Percentiles rank a stretch among this genome's conserved stretches.
Conservation (phyloP, 257 asterid species). For the Solanum etuberosum region DNA sequence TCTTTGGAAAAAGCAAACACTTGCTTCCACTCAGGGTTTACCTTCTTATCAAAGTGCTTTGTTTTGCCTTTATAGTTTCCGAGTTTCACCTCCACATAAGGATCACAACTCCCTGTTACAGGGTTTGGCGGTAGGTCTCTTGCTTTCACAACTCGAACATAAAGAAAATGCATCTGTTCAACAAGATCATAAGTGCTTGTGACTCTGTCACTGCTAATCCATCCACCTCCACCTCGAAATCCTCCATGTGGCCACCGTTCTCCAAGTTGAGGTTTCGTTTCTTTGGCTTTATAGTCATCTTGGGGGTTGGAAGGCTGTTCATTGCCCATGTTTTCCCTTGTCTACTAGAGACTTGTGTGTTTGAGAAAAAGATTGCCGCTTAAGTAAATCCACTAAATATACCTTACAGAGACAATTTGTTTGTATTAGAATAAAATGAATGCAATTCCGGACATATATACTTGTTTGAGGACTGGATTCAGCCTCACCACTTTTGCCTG, state of each 20-base stretch:
- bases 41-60: background rate
- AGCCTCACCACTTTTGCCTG: background rate
- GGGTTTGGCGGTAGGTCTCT: constrained; percentile 48
- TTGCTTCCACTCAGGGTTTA: background rate
- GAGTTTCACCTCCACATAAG: background rate
- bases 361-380: background rate
- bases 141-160: constrained; percentile 72
- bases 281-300: constrained; percentile 54
- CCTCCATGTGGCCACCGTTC: constrained; percentile 78
- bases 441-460: background rate
- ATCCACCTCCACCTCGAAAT: constrained; percentile 48
- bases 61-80: background rate
- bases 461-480: background rate
- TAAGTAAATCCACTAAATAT: background rate
- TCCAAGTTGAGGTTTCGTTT: constrained; percentile 62
- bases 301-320: constrained; percentile 16
- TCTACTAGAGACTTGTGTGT: background rate
- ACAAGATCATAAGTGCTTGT: constrained; percentile 77
- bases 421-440: background rate
- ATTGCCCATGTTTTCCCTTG: constrained; percentile 12
- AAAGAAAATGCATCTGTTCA: constrained; percentile 72
- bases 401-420: background rate
- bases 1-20: constrained; percentile 20
- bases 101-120: constrained; percentile 16
- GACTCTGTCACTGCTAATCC: constrained; percentile 45